Evolutionary conservation across 345 rosid genomes (phyloP), one percentile per base, ranked within the genome.

Genomic region (Leavenworthia alabamica): DNA sequence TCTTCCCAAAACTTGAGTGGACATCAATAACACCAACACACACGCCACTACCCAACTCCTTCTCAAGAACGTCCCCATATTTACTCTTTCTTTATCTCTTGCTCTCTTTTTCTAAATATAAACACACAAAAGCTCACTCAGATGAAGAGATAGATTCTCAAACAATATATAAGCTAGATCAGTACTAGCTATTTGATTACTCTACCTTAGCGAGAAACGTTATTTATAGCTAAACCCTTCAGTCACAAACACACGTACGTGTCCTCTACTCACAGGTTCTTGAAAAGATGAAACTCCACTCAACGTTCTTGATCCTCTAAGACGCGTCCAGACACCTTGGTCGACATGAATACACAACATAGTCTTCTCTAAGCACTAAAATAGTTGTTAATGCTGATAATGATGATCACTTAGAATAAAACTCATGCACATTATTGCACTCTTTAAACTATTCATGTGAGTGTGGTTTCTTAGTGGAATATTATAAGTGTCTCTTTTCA

Each of bases 221-320:
- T 67, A 58, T 67, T 49, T 67, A 67, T 67, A 67, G 66, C 49
- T 23, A 44, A 56, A 39, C n/a, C n/a, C n/a, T n/a, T n/a, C n/a
- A n/a, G n/a, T n/a, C n/a, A 13, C 16, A 46, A n/a, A 31, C 52
- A 2, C 14, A 6, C n/a, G 40, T 37, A 56, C 64, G 28, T 20
- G 65, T 57, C 59, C 42, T 58, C 32, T 16, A 32, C 11, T 54
- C 35, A 33, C 4, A 43, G 19, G 26, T 49, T 58, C 50, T 11
- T 37, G 32, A 48, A 35, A 39, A 48, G 24, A 57, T 17, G 26
- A 66, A 66, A 67, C 4, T 32, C 31, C 64, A 66, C 64, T 56
- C 35, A 47, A 23, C 17, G 10, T 3, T 32, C 32, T 46, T 1
- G 15, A 20, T 9, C 22, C 45, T 58, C 11, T 14, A 39, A 67